Base-by-base conservation (phyloP, 768 basidiomycete species). In the Mycena capillaripes region DNA sequence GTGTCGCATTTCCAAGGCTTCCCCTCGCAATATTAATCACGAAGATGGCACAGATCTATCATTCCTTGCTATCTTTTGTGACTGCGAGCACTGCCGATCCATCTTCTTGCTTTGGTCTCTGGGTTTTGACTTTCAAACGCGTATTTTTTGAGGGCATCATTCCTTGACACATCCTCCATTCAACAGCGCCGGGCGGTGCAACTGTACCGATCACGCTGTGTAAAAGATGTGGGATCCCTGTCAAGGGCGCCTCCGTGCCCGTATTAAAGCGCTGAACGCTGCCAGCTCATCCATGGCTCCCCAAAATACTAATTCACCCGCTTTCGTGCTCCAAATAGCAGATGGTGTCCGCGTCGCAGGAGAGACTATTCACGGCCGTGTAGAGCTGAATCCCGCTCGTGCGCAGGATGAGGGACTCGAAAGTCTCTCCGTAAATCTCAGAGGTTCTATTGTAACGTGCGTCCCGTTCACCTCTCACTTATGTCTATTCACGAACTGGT, bases 331-430 rank as follows among this genome's bases (percentile, higher is more conserved):
- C 53, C 16, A 70, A 34, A 44, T 66, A 23, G 53, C 58, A 23
- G 55, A 70, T 27, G 25, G 50, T 6, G 65, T 74, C 65, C 65
- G 73, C 11, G 59, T 74, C 11, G 64, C 73, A 2, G 73, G 73
- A 48, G 69, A 74, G 53, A 63, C 21, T 29, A 62, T 74, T 27
- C 32, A 57, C n/a, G 69, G 69, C 5, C 66, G 55, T 10, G 73
- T 68, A 16, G 66, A 74, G 46, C 42, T 71, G 48, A 59, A 74
- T 48, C 44, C 68, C 17, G 60, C 66, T 38, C 61, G 46, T 6
- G 73, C 73, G 4, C 73, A 74, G 42, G 62, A 71, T 21, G 73
- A 71, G 21, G 69, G 73, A 1, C 23, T 74, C 23, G 73, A 71
- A 59, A 62, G 42, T 53, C 36, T 74, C 8, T 16, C 27, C 25